Evolutionary conservation across 768 basidiomycete genomes (phyloP).

Genomic region (Leccinum arenicola): DNA sequence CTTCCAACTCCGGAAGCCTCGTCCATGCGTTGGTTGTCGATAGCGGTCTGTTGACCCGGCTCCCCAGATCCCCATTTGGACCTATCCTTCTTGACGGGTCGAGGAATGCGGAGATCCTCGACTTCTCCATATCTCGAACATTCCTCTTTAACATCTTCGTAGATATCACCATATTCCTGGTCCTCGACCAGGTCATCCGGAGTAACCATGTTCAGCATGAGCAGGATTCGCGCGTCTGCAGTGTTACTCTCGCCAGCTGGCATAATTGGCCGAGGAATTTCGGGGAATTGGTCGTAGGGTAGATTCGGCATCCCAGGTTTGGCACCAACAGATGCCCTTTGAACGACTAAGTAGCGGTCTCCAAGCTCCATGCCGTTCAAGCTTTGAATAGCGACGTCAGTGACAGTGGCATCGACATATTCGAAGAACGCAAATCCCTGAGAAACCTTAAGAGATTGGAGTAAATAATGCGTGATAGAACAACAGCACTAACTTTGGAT

Average conservation of each 20-base stretch:
- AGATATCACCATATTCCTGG: constrained; percentile 89
- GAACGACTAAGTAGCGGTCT: constrained; percentile 92
- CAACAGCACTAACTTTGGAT: constrained; percentile 64
- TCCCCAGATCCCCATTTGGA: constrained; percentile 71
- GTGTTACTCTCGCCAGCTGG: constrained; percentile 69
- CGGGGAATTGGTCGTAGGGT: constrained; percentile 78
- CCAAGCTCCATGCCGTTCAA: constrained; percentile 98
- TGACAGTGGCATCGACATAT: constrained; percentile 85
- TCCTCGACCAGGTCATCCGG: constrained; percentile 89
- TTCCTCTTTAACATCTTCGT: constrained; percentile 93
- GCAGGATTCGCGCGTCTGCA: constrained; percentile 75
- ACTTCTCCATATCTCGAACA: constrained; percentile 78
- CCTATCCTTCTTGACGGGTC: constrained; percentile 85
- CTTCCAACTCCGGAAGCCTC: constrained; percentile 92
- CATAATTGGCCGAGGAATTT: constrained; percentile 85
- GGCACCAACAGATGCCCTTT: constrained; percentile 93
- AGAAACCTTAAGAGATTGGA: constrained; percentile 1
- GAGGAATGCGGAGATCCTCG: constrained; percentile 83
- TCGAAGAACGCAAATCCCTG: constrained; percentile 99
- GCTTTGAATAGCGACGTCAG: constrained; percentile 94
- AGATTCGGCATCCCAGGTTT: constrained; percentile 66
- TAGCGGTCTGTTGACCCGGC: constrained; percentile 52
- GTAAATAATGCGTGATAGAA: neutral
- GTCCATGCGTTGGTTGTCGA: constrained; percentile 71
- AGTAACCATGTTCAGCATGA: constrained; percentile 99